Percentiles rank a stretch among this genome's conserved stretches.
Evolutionary conservation across 179 eudicot genomes (phyloP).

Genomic region (Gypsophila paniculata): DNA sequence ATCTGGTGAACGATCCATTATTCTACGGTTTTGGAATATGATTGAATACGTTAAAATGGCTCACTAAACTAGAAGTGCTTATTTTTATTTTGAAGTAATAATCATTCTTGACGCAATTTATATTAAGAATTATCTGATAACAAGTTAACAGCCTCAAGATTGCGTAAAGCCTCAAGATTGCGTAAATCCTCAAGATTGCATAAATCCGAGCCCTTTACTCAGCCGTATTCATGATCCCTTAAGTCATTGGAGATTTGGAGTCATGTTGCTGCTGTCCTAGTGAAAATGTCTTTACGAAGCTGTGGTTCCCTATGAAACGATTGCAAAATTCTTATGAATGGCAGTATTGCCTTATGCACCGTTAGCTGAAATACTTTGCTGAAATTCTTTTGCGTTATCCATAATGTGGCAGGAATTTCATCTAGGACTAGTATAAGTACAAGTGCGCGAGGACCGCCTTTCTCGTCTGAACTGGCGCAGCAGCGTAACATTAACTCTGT

Average conservation of each 20-base stretch:
- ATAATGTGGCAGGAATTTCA: slow-evolving; percentile 46
- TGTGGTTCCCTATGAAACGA: no score
- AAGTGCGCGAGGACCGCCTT: slow-evolving; percentile 42
- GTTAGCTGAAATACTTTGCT: background rate
- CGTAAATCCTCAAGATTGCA: background rate
- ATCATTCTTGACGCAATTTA: background rate
- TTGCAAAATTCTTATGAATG: no score
- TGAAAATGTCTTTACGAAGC: no score
- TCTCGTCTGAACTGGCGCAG: slow-evolving; percentile 36
- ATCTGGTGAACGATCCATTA: no score
- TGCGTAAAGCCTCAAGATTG: no score
- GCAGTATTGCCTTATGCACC: background rate
- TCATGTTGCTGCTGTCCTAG: background rate
- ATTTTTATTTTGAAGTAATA: background rate
- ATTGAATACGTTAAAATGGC: background rate
- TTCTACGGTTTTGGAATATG: background rate
- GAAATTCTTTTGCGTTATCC: slow-evolving; percentile 4
- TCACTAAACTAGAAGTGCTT: background rate
- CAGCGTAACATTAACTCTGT: slow-evolving; percentile 36
- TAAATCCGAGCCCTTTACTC: background rate
- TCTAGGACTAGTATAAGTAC: slow-evolving; percentile 34
- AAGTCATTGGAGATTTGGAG: background rate
- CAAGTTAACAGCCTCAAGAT: background rate
- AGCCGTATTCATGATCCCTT: background rate
- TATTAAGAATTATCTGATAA: background rate